These are phyloP conservation scores for Fusarium sambucinum DNA, from an alignment of 2,329 filamentous ascomycete genomes.

Conservation along the genomic window DNA sequence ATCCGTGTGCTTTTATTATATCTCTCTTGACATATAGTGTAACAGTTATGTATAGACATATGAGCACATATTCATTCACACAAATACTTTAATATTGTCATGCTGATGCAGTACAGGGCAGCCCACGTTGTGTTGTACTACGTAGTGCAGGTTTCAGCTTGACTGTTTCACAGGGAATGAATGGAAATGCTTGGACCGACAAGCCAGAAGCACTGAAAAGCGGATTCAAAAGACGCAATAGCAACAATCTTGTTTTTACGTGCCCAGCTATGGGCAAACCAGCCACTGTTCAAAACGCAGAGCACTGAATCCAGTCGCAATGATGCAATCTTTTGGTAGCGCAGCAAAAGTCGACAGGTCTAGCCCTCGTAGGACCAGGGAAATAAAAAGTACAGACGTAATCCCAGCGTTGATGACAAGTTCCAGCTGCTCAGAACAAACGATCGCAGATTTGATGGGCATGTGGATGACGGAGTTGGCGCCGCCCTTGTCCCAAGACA, in stretches of 20 bases:
- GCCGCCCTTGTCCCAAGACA: slow-evolving; percentile 12
- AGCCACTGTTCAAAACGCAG: background rate
- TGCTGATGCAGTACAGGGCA: too few species aligned
- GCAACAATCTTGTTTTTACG: slow-evolving; percentile 22
- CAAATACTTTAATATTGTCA: too few species aligned
- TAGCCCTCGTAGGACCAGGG: background rate
- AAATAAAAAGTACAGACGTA: slow-evolving; percentile 16
- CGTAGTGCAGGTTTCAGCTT: background rate
- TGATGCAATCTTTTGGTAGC: slow-evolving; percentile 27
- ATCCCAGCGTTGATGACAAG: slow-evolving; percentile 13
- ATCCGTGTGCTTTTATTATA: too few species aligned
- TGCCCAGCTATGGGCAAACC: background rate
- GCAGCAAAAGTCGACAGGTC: background rate
- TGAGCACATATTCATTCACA: too few species aligned
- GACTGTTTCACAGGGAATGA: background rate
- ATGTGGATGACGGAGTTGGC: slow-evolving; percentile 36
- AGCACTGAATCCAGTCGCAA: slow-evolving; percentile 5
- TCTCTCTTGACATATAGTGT: too few species aligned
- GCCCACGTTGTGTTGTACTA: rapidly evolving
- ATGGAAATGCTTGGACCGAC: background rate
- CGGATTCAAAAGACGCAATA: background rate
- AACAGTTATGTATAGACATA: too few species aligned
- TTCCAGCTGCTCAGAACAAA: background rate
- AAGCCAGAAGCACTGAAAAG: background rate
- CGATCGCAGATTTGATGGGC: background rate